Conservation (phyloP, 2,329 filamentous ascomycete species). For the Exophiala mesophila region DNA sequence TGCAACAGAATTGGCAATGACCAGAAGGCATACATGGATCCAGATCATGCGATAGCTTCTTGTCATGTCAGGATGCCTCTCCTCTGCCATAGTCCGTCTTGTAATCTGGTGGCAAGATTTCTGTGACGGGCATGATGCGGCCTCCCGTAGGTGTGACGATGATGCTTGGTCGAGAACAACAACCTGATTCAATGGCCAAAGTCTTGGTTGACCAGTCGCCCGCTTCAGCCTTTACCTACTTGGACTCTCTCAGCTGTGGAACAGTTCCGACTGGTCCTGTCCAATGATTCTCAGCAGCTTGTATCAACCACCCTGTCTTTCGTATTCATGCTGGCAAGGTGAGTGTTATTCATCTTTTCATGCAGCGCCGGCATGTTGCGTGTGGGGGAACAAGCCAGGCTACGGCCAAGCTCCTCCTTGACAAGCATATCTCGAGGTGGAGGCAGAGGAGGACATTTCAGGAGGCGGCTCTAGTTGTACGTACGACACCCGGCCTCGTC, state of each 20-base stretch:
- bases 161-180: constrained; percentile 19
- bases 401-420: constrained; percentile 8
- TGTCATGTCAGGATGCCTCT: not conserved
- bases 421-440: constrained; percentile 6
- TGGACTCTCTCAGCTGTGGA: constrained; percentile 22
- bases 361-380: constrained; percentile 19
- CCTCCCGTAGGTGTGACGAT: constrained; percentile 20
- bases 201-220: constrained; percentile 17
- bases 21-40: too few relatives aligned
- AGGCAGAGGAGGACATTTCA: constrained; percentile 11
- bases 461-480: constrained; percentile 7
- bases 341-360: constrained; percentile 16
- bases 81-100: constrained; percentile 13
- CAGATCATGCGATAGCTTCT: constrained; percentile 12
- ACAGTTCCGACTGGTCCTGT: constrained; percentile 8
- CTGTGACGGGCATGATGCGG: constrained; percentile 22
- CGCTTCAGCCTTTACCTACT: constrained; percentile 9
- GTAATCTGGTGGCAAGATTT: constrained; percentile 24
- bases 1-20: not conserved
- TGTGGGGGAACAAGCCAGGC: constrained; percentile 21
- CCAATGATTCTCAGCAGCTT: constrained; percentile 11
- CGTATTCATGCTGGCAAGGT: constrained; percentile 8
- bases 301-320: constrained; percentile 12
- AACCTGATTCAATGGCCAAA: constrained; percentile 17
- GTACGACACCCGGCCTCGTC: constrained; percentile 2